Base-by-base conservation (phyloP, 2,329 filamentous ascomycete genomes). In the Emericellopsis cladophorae region DNA sequence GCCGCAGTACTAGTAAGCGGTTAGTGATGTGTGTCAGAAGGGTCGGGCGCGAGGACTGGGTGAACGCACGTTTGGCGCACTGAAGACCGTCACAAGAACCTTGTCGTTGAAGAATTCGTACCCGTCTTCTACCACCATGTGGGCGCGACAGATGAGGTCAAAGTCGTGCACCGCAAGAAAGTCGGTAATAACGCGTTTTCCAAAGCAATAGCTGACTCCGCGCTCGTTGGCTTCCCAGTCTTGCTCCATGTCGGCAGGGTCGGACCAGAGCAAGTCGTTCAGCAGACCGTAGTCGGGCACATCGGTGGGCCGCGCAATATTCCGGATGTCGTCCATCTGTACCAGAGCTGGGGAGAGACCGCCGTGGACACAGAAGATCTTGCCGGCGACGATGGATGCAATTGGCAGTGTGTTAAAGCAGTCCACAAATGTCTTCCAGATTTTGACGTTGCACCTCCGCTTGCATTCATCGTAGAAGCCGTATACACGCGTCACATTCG, bases 381-480 rank as follows among this genome's bases (percentile, higher is more conserved):
- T 96, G 49, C 86, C 87, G 3, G 89, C 90, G 31, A 96, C 89
- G 53, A 95, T 95, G n/a, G 90, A 79, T 35, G 90, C 90, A 54
- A 96, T 95, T 0, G 90, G 90, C 36, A 96, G 73, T 34, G 83
- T 89, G 60, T 96, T 96, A 71, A 96, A 96, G 22, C 85, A 92
- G 58, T 96, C 90, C 40, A 95, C 81, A 56, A 96, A 96, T 0
- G 87, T 93, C 69, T 96, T 96, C 90, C 90, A 96, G 42, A 94
- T 79, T 67, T 95, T 95, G 59, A 95, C 86, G 57, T 95, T 95
- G 68, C 85, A 95, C 46, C 90, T 76, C 49, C 90, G 76, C 67
- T 96, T 96, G 73, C 90, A 96, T 59, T 96, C 90, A 54, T 96
- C 90, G 65, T 96, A 96, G 62, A 96, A 96, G 3, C 90, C 90